Evolutionary conservation across 1,284 basidiomycete genomes (phyloP), one percentile per base, ranked within the genome.

Genomic region (Trametes pubescens): DNA sequence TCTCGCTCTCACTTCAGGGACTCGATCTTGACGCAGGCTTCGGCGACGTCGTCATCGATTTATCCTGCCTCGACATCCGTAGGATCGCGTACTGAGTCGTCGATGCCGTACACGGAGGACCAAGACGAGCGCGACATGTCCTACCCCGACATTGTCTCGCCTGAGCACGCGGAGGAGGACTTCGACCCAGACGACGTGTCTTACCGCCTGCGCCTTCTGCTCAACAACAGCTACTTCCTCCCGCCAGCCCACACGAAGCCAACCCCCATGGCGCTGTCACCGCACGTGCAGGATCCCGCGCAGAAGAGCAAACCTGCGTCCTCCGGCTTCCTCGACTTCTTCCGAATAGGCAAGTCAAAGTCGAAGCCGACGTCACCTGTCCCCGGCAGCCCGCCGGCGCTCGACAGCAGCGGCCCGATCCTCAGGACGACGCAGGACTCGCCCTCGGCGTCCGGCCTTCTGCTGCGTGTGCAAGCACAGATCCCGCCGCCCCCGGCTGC

Each of bases 211-310:
- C 87, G 87, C 48, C 82, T 94, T 55, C 84, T 94, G 48, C 87
- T 94, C 60, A 91, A 89, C 74, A 94, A 94, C 78, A 92, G 82
- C 72, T 94, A 94, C 73, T 94, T 91, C 73, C 85, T 94, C 44
- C 92, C 92, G 6, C 92, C 92, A 13, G 92, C 92, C 0, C 92
- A 94, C 71, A 82, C 87, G 44, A 94, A 94, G 72, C 92, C 92
- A 3, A 85, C 84, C 10, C 84, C 86, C 2, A 81, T 86, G 46
- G 85, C 87, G 57, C 84, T 91, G 64, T 81, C 84, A 14, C 74
- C 80, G 18, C 70, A 73, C 21, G 75, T 74, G 64, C 71, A 77
- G 58, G 65, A 72, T 18, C 53, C 70, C 3, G 62, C 70, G 34
- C 76, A 75, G 67, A 87, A 84, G 69, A 72, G 72, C 37, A 83